Evolutionary conservation across 139 green algal genomes (phyloP).

Genomic region (Micractinium sp.): DNA sequence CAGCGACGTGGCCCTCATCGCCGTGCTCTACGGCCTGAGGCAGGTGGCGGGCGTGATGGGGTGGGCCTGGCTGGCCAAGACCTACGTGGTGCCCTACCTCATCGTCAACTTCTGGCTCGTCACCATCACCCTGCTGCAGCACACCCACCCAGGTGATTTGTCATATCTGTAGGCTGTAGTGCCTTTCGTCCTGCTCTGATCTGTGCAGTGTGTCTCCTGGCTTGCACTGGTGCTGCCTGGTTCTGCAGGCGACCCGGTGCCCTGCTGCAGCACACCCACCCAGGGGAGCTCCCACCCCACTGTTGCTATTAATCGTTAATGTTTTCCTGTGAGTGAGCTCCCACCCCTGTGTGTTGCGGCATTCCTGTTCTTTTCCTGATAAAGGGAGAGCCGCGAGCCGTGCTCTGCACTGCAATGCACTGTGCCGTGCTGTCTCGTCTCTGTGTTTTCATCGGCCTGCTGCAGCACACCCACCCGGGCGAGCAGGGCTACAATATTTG

Average conservation of each 20-base stretch:
- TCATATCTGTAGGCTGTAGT: background rate
- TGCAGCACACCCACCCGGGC: slow-evolving; percentile 90
- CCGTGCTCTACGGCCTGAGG: slow-evolving; percentile 59
- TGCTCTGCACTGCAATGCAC: no score
- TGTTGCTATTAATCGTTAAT: no score
- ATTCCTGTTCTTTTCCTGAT: no score
- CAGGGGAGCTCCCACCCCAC: no score
- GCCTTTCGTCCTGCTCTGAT: background rate
- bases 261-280: slow-evolving; percentile 91
- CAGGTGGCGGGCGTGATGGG: slow-evolving; percentile 58
- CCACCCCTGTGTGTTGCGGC: no score
- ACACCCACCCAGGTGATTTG: slow-evolving; percentile 84
- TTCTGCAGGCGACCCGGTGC: no score
- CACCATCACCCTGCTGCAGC: slow-evolving; percentile 85
- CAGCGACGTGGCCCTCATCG: slow-evolving; percentile 67
- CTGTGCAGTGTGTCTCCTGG: background rate
- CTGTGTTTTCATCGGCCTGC: slow-evolving; percentile 82
- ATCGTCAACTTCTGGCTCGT: slow-evolving; percentile 92
- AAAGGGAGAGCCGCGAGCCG: no score
- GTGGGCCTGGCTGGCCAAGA: slow-evolving; percentile 75
- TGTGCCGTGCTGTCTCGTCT: no score
- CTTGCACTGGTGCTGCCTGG: background rate
- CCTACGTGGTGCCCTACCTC: slow-evolving; percentile 85
- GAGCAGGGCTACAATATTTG: no score
- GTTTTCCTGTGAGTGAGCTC: no score